phyloP scores from a whole-genome alignment of 345 rosid genomes.

The Draba incana region DNA sequence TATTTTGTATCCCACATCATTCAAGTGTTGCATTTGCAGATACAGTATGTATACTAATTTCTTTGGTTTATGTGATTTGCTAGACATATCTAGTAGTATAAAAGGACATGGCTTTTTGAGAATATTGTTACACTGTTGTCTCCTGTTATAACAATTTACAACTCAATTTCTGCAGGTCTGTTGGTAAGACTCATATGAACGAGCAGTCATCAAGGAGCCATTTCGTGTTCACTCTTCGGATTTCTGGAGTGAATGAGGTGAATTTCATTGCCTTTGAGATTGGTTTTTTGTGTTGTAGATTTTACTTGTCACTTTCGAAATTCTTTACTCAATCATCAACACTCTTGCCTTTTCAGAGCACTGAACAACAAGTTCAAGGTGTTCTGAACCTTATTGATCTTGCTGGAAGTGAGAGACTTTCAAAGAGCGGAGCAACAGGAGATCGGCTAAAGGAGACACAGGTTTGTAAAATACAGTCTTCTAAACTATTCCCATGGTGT shows the following conservation, averaged over 20 bases:
- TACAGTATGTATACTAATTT: not conserved
- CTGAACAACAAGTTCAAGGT: constrained; percentile 95
- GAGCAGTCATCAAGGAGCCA: constrained; percentile 84
- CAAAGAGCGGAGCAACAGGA: constrained; percentile 90
- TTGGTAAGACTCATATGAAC: constrained; percentile 91
- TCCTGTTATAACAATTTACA: not conserved
- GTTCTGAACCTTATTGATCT: constrained; percentile 89
- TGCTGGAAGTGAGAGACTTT: constrained; percentile 96
- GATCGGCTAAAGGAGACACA: constrained; percentile 94
- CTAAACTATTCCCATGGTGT: not conserved
- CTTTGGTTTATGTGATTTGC: not conserved
- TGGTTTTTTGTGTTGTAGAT: not conserved
- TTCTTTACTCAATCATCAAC: constrained; percentile 19
- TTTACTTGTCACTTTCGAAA: not conserved
- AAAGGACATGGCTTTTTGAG: not conserved
- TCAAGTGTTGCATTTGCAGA: too few species aligned
- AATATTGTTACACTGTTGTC: not conserved
- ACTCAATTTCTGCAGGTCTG: constrained; percentile 55
- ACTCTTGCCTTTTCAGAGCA: constrained; percentile 51
- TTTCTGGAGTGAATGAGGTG: constrained; percentile 89
- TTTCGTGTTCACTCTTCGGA: constrained; percentile 84
- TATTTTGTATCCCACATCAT: not conserved
- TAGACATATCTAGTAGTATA: not conserved
- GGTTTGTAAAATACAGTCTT: constrained; percentile 44
- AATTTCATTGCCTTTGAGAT: not conserved